Evolutionary conservation across 148 eudicot species (phyloP).

Genomic region (Beta vulgaris): DNA sequence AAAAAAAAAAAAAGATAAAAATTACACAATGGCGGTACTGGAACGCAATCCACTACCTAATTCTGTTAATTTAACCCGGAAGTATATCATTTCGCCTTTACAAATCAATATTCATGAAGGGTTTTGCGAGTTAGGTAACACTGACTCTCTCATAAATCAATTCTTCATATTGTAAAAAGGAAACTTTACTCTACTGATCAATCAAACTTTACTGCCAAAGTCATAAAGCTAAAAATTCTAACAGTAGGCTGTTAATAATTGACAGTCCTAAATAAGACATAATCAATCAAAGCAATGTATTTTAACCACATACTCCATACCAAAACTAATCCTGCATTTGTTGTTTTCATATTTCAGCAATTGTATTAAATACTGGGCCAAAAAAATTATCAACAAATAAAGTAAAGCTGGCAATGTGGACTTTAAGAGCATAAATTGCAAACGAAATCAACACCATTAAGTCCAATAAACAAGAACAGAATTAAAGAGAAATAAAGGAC

Average conservation of each 20-base stretch:
- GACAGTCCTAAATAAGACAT: slow-evolving; percentile 1
- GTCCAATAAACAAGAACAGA: slow-evolving; percentile 11
- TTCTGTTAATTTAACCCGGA: too few relatives aligned
- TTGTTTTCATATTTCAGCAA: not conserved
- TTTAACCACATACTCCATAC: slow-evolving; percentile 16
- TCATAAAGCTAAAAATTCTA: not conserved
- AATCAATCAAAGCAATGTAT: slow-evolving; percentile 2
- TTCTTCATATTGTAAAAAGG: slow-evolving; percentile 10
- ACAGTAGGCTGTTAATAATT: slow-evolving; percentile 11
- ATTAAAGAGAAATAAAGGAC: slow-evolving; percentile 16
- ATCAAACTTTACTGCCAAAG: slow-evolving; percentile 13
- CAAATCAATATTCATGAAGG: too few relatives aligned
- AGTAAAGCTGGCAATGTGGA: slow-evolving; percentile 19
- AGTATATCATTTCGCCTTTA: too few relatives aligned
- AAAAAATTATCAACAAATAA: slow-evolving; percentile 7
- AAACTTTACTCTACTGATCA: slow-evolving; percentile 8
- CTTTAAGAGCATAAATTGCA: not conserved
- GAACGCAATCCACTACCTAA: too few relatives aligned
- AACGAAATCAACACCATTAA: not conserved
- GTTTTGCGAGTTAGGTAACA: too few relatives aligned
- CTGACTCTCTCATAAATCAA: slow-evolving; percentile 9
- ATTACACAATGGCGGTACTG: too few relatives aligned
- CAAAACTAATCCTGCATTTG: slow-evolving; percentile 9
- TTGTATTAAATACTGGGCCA: not conserved
- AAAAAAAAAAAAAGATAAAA: too few relatives aligned